Evolutionary conservation across 164 flowering plant genomes (phyloP), one percentile per base, ranked within the genome.

Genomic region (Aristolochia californica): DNA sequence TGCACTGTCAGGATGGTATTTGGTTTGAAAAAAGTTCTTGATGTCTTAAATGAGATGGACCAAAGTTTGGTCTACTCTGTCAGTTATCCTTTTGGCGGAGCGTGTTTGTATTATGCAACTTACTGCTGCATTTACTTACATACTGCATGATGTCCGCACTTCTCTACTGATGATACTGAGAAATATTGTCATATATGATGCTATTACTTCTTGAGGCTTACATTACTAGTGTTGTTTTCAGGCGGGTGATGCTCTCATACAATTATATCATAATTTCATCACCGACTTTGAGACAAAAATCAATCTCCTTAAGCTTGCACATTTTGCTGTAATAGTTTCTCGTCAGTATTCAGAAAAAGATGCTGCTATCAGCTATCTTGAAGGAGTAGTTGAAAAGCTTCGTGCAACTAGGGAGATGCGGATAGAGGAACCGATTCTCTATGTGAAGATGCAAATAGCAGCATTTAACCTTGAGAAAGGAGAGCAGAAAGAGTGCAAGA

Each of bases 251-350:
- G 74, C 88, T 30, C 76, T 87, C 18, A 89, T 93, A 57, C 97
- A 93, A 64, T 60, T 93, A 12, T 93, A 93, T 70, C 82, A 89
- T 55, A 85, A 93, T 70, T 93, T 93, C 76, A 87, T 93, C 63
- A 77, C 93, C 0, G 97, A 93, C 57, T 89, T 93, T 61, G 97
- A 93, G 85, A 89, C 95, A 4, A 93, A 93, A 70, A 84, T 93
- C 75, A 89, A 93, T 69, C 99, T 84, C 62, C 88, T 93, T 62
- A 93, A 93, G 83, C 95, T 93, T 73, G 95, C 96, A 38, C 97
- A 93, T 64, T 89, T 93, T 68, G 85, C 96, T 58, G 97, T 83
- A 43, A 82, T 81, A 64, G 97, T 93, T 55, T 89, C 99, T 59
- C 78, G 95, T 27, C 90, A 81, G 67, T 87, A 85, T 80, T 44